Evolutionary conservation across 2,329 filamentous ascomycete genomes (phyloP).

Genomic region (Diaporthe ampelina): DNA sequence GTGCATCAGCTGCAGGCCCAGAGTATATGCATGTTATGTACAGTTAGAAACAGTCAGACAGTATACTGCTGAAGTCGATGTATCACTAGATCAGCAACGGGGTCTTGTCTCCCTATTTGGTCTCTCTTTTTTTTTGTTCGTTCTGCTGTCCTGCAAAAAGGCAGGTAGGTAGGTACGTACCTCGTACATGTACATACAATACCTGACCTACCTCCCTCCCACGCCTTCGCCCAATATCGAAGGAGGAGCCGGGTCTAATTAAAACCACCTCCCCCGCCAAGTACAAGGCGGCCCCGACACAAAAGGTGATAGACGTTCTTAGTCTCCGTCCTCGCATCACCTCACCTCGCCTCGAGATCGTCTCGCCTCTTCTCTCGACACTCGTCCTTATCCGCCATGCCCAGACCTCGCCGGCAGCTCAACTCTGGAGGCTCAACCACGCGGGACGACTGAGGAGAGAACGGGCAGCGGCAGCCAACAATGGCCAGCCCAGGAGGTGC

Average conservation of each 20-base stretch:
- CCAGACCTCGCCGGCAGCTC: conserved; percentile 3
- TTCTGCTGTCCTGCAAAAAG: not conserved
- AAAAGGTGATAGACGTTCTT: conserved; percentile 17
- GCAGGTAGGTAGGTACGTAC: not conserved
- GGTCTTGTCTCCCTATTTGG: not conserved
- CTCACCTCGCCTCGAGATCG: not conserved
- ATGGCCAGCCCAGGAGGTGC: conserved; percentile 32
- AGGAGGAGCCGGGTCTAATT: conserved; percentile 33
- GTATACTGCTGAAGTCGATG: not conserved
- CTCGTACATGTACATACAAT: not conserved
- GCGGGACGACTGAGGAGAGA: conserved; percentile 34
- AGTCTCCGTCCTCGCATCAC: conserved; percentile 22
- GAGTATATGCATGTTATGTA: not conserved
- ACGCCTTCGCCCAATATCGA: conserved; percentile 22
- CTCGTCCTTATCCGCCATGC: conserved; percentile 23
- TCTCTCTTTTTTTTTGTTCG: not conserved
- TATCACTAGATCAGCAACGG: conserved; percentile 19
- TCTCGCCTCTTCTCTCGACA: not conserved
- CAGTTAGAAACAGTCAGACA: not conserved
- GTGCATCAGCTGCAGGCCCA: conserved; percentile 5
- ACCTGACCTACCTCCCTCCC: too few species aligned
- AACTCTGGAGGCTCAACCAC: conserved; percentile 7
- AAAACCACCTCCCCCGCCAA: conserved; percentile 25
- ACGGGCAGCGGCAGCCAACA: conserved; percentile 24
- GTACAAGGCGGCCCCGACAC: conserved; percentile 14